Conservation (phyloP, 2,329 filamentous ascomycete genomes). For the Calonectria multiphialidica region DNA sequence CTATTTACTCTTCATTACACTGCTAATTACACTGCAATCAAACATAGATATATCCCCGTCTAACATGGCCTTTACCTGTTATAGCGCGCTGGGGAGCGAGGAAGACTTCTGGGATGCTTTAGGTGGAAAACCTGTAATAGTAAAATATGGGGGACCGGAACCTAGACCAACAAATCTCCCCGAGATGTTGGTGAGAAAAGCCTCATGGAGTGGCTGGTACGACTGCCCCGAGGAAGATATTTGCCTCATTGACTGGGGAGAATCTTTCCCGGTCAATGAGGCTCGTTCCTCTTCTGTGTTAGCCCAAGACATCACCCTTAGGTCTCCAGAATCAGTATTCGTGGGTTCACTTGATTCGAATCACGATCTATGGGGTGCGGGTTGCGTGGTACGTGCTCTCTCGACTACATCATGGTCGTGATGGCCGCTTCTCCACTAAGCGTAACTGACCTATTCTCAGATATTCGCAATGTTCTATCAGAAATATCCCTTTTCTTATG, state of each 20-base stretch:
- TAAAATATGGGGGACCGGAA: not conserved
- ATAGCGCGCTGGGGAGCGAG: not conserved
- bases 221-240: slow-evolving; percentile 12
- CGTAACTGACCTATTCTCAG: not conserved
- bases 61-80: slow-evolving; percentile 20
- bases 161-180: not conserved
- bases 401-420: too few relatives aligned
- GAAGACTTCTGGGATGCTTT: slow-evolving; percentile 2
- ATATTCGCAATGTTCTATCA: not conserved
- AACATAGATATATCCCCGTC: slow-evolving; percentile 19
- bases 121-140: not conserved
- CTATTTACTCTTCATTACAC: not conserved
- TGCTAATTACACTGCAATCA: not conserved
- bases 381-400: slow-evolving; percentile 10
- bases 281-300: not conserved
- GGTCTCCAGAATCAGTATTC: slow-evolving; percentile 23
- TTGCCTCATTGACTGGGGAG: slow-evolving; percentile 23
- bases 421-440: too few relatives aligned
- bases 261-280: slow-evolving; percentile 8
- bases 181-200: not conserved
- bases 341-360: not conserved
- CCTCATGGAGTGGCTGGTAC: not conserved
- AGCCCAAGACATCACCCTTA: not conserved
- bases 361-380: slow-evolving; percentile 27
- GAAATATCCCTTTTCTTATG: not conserved